Conservation (phyloP, 108 stramenopile species). For the Cyclotella choctawhatcheeana region DNA sequence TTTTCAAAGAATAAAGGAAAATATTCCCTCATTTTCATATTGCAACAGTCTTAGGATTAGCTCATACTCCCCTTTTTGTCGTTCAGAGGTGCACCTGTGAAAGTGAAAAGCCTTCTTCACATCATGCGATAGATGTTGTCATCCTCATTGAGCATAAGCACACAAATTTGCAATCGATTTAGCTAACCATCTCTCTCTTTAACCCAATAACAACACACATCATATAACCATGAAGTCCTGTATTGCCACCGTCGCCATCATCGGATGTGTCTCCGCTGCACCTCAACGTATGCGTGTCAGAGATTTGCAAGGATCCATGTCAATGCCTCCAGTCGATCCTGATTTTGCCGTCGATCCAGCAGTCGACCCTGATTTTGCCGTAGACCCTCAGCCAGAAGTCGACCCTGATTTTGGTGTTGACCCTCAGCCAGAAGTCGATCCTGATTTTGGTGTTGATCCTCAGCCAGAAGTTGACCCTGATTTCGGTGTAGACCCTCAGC, state of each 20-base stretch:
- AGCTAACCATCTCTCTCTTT: not conserved
- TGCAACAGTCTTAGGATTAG: no score
- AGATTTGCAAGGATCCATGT: slow-evolving; percentile 11
- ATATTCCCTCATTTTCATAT: no score
- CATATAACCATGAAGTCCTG: slow-evolving; percentile 22
- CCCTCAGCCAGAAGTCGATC: not conserved
- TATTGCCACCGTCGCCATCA: slow-evolving; percentile 23
- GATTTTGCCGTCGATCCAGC: not conserved
- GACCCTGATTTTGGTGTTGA: no score
- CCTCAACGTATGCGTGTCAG: slow-evolving; percentile 16
- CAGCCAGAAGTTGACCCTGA: no score
- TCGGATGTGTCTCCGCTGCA: slow-evolving; percentile 23
- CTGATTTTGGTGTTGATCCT: not conserved
- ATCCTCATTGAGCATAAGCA: no score
- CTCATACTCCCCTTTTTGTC: no score
- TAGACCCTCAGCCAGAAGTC: not conserved
- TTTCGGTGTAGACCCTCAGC: no score
- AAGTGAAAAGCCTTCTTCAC: not conserved
- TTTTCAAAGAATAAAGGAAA: no score
- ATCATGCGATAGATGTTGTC: not conserved
- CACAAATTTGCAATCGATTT: slow-evolving; percentile 10
- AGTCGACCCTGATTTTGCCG: not conserved
- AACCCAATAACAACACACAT: not conserved
- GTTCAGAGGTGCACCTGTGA: no score
- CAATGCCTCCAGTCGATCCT: not conserved